phyloP scores from a whole-genome alignment of 305 asterid species.

The Stenogyne calaminthoides region DNA sequence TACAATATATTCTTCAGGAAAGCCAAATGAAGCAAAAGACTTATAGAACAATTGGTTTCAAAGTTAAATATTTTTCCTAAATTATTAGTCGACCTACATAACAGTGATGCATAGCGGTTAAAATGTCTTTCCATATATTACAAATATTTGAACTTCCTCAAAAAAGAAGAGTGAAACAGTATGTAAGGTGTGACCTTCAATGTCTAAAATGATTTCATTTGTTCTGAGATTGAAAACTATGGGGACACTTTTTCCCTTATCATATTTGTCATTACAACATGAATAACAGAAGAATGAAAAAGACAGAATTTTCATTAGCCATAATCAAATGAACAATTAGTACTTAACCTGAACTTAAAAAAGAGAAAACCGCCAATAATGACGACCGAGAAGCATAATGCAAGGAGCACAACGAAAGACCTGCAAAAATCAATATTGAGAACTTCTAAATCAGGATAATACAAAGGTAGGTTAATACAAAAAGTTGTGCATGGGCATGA shows the following conservation, averaged over 20 bases:
- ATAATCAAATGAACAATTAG: constrained; percentile 14
- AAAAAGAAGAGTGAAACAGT: neutral
- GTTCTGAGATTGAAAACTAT: neutral
- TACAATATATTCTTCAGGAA: neutral
- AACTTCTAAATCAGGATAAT: constrained; percentile 26
- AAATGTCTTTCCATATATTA: neutral
- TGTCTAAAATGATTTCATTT: constrained; percentile 11
- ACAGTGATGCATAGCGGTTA: too few species aligned
- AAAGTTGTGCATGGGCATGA: neutral
- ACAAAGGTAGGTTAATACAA: constrained; percentile 14
- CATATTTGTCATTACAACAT: neutral
- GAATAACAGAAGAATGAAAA: constrained; percentile 16
- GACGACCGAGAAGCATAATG: constrained; percentile 81
- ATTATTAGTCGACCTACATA: too few species aligned
- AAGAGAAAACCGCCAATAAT: constrained; percentile 94
- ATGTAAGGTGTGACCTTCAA: neutral
- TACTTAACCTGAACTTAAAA: constrained; percentile 74
- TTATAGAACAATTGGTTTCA: neutral
- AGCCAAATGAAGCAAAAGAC: neutral
- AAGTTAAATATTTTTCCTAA: neutral
- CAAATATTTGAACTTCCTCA: neutral
- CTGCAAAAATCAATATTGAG: constrained; percentile 49
- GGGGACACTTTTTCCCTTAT: neutral
- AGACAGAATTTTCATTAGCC: constrained; percentile 12
- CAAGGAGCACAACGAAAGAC: constrained; percentile 82